Evolutionary conservation across 148 eudicot species (phyloP), one percentile per base, ranked within the genome.

Genomic region (Cornus florida): DNA sequence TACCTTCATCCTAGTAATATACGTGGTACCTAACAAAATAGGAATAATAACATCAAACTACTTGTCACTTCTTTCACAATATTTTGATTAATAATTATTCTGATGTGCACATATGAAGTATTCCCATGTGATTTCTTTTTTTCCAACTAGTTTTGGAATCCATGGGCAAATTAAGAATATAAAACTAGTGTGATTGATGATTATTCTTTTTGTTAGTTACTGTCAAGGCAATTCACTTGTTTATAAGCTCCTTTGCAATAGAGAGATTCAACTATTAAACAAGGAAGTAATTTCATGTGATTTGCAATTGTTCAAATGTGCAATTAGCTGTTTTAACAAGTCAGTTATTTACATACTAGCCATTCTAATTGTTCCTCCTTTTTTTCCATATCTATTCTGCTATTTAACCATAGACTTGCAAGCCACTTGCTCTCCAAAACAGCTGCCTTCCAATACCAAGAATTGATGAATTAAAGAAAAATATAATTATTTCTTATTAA

Each of bases 361-460:
- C 33, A 4, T 74, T 35, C 7, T 75, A 35, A 35, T 35, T 12
- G 10, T 75, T 62, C 12, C 24, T 57, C 28, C 28, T 39, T 41
- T 22, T 67, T 14, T 1, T 19, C 41, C 7, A 20, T 5, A 62
- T 20, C 24, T 20, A 19, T 16, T 53, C 59, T 53, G 23, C 6
- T 17, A 62, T 62, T 62, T 17, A 62, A 19, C 24, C 22, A 12
- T 32, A 22, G 62, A 56, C 46, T 39, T 2, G 17, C 24, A 24
- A 14, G 39, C 31, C 10, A 76, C 7, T 17, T 76, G 60, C 70
- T 10, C 62, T 46, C 62, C 41, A 67, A 24, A 71, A 46, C 71
- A 75, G 71, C 71, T 76, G 71, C 62, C 78, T 43, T 76, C 71
- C 41, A 76, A 46, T 62, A 46, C 23, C 71, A 28, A 48, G 20